Conservation (phyloP, 2,329 filamentous ascomycete genomes). For the Diplodia sapinea region DNA sequence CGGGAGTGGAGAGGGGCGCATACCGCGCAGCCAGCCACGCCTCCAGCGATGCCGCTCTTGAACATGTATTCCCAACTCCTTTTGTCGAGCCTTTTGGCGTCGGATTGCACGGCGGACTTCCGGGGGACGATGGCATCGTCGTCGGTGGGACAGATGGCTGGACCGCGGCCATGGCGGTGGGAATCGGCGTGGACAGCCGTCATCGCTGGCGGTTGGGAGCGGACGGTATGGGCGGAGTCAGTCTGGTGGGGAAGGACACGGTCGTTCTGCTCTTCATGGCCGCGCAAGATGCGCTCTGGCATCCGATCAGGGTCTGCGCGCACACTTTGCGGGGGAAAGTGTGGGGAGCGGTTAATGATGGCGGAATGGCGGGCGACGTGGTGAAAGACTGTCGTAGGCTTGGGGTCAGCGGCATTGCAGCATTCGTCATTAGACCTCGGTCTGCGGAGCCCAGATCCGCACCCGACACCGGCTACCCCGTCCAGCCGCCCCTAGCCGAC, state of each 20-base stretch:
- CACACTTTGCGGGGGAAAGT: conserved; percentile 15
- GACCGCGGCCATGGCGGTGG: conserved; percentile 37
- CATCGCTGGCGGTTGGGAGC: conserved; percentile 31
- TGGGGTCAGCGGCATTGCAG: conserved; percentile 8
- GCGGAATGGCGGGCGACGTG: not conserved
- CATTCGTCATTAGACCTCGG: conserved; percentile 5
- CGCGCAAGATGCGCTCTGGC: conserved; percentile 44
- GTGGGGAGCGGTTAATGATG: conserved; percentile 3
- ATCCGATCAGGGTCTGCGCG: conserved; percentile 40
- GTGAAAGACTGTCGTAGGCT: not conserved
- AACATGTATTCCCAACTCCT: conserved; percentile 83
- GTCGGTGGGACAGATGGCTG: conserved; percentile 58
- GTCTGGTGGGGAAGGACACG: conserved; percentile 28
- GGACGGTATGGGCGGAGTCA: conserved; percentile 39
- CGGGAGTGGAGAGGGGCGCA: conserved; percentile 41
- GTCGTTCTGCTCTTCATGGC: conserved; percentile 40
- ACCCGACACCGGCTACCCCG: not conserved
- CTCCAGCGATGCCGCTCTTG: conserved; percentile 84
- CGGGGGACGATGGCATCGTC: conserved; percentile 57
- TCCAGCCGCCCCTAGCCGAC: not conserved
- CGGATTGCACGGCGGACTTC: conserved; percentile 38
- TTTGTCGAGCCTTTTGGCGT: conserved; percentile 62
- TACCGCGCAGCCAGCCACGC: conserved; percentile 90
- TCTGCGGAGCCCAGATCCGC: conserved; percentile 2
- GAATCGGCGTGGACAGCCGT: conserved; percentile 38